Evolutionary conservation across 306 rosid species (phyloP).

Genomic region (Cicer chorassanicum): DNA sequence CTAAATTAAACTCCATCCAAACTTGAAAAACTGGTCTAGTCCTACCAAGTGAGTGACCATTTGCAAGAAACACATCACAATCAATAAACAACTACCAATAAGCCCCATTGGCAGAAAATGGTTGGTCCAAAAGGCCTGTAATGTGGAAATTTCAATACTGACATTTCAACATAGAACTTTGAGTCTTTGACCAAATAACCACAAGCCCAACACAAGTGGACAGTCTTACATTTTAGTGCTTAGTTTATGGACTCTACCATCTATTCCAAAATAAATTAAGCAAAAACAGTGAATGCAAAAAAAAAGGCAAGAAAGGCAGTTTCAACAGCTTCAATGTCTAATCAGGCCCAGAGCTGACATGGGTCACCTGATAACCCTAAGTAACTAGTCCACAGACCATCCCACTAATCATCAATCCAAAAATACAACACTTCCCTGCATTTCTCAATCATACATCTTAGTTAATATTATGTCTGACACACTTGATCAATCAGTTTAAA

Average conservation of each 20-base stretch:
- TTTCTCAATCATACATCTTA: conserved; percentile 19
- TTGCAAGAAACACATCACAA: conserved; percentile 21
- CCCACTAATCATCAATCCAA: conserved; percentile 7
- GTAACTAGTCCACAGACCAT: conserved; percentile 13
- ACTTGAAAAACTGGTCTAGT: conserved; percentile 17
- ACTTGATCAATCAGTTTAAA: conserved; percentile 18
- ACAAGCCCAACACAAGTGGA: conserved; percentile 8
- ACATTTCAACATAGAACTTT: conserved; percentile 8
- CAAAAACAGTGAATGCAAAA: conserved; percentile 2
- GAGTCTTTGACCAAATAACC: conserved; percentile 1
- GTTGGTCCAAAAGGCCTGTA: conserved; percentile 6
- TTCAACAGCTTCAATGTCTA: conserved; percentile 15
- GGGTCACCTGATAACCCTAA: conserved; percentile 18
- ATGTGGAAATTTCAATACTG: not conserved
- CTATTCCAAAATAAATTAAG: conserved; percentile 12
- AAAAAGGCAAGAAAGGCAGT: not conserved
- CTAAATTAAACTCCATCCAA: conserved; percentile 9
- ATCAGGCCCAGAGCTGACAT: conserved; percentile 2
- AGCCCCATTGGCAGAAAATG: conserved; percentile 12
- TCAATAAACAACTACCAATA: not conserved
- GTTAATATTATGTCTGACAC: conserved; percentile 8
- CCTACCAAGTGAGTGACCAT: conserved; percentile 6
- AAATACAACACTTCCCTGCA: not conserved
- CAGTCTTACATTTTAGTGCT: not conserved
- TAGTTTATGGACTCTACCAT: conserved; percentile 17